Evolutionary conservation across 805 yeast genomes (phyloP), one percentile per base, ranked within the genome.

Genomic region (Priceomyces carsonii): DNA sequence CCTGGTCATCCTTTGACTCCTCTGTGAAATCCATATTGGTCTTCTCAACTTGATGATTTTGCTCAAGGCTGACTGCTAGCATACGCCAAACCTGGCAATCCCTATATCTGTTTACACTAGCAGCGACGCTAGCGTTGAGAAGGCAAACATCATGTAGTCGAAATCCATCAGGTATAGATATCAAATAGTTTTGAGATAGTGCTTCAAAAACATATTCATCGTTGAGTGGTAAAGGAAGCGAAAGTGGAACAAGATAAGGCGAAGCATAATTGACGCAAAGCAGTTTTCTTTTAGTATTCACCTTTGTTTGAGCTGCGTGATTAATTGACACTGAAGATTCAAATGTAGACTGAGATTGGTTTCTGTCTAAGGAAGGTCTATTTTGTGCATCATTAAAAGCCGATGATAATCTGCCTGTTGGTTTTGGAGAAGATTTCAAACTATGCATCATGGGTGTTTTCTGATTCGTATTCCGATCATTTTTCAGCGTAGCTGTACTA

Each of bases 11-110:
- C 16, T 48, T 50, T 10, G 54, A 61, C 6, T 46, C 54, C 6
- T 20, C 42, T 10, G 3, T n/a, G 5, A 19, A 40, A 3, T 38
- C 44, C n/a, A 10, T 13, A 15, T 22, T 17, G 10, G 32, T 16
- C 8, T 21, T 34, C 8, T 26, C 35, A n/a, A n/a, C n/a, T n/a
- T n/a, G n/a, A n/a, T n/a, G n/a, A 18, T 57, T 52, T 25, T 58
- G 61, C 26, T 57, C 68, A 3, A 80, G 55, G 18, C 79, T 61
- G 21, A 73, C 74, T 9, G 75, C 73, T 4, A 82, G 57, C 3
- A 80, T 68, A 40, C 71, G 58, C 89, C 89, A 82, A 0, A 78
- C 70, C 48, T 79, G 85, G 35, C 80, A 66, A 36, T 79, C 84
- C 39, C 85, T 57, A 35, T 61, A 64, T 32, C 67, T 57, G 12